Evolutionary conservation across 1,284 basidiomycete genomes (phyloP), one percentile per base, ranked within the genome.

Genomic region (Tylopilus sp.): DNA sequence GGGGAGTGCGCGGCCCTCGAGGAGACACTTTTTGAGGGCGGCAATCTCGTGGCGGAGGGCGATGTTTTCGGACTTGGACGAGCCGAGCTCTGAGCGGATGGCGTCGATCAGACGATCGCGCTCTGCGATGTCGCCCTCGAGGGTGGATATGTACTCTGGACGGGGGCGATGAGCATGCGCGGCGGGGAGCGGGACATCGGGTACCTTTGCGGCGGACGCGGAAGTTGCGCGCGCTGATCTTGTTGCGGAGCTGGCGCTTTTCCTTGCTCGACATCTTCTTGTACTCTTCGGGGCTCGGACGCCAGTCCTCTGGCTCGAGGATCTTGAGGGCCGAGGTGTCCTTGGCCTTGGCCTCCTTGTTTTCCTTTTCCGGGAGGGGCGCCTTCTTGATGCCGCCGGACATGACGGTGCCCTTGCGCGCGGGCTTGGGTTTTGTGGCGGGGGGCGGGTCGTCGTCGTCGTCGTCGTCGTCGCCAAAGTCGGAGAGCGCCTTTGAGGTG

Each of bases 161-260:
- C n/a, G 19, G 7, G 17, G 9, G 28, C 6, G 31, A 25, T 53
- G 40, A 64, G 61, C 19, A 40, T 5, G 28, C 3, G 22, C 9
- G 43, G 48, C 17, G n/a, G 46, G 40, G 50, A 50, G 42, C 26
- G 33, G 46, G 37, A 39, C 56, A 48, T 43, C 52, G 15, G 73
- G 57, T 45, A 88, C 90, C 90, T 78, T 98, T 98, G 72, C 94
- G 81, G 42, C 95, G 79, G 32, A 94, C 92, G 28, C 96, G 81
- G 77, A 98, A 98, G 69, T 96, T 97, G 55, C 95, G 79, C 2
- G 96, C 96, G 61, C 88, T 91, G 58, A 98, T 95, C 84, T 98
- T 98, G 78, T 98, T 98, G 53, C 96, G 76, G 36, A 98, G 78
- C 72, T 98, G 96, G 17, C 96, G 78, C 75, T 98, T 98, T 75